Evolutionary conservation across 345 rosid genomes (phyloP), one percentile per base, ranked within the genome.

Genomic region (Raphanus raphanistrum): DNA sequence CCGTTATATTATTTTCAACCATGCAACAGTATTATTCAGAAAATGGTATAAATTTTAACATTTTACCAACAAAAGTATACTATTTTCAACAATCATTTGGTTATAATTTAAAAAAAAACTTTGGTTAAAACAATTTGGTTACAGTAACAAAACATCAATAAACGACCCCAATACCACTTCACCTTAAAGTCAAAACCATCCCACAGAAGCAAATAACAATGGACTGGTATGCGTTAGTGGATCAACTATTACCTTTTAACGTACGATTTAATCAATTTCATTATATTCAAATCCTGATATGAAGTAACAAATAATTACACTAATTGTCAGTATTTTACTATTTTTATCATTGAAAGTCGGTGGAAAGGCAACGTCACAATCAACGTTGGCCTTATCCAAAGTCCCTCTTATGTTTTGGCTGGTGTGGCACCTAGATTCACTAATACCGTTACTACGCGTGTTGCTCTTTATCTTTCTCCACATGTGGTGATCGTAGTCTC

Each of bases 321-420:
- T 35, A 31, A 43, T 28, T 59, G 28, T 31, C 3, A 58, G 1
- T 67, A 15, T 52, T 15, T 52, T 27, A 62, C 1, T 67, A 52
- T 52, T 15, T 52, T 27, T 38, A 52, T 68, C 4, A 76, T 31
- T 57, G 8, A 61, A 70, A 63, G 70, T 63, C 45, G 70, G 80
- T 76, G 70, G 70, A 63, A 62, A 4, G 70, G 48, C 66, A 35
- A 12, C 45, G 63, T 76, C 75, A 63, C 32, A 36, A 6, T 35
- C 75, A 69, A 76, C 28, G 54, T 61, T 68, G 73, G 74, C 38
- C 60, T n/a, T 41, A 58, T 75, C 72, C 31, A 35, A 38, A n/a
- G 11, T 41, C 60, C 6, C 48, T 59, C 67, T 52, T 6, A 45
- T 17, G 79, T 67, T 67, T 67, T 68, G n/a, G 66, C 67, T 75